Conservation (phyloP, 768 basidiomycete species). For the Russula sp. region DNA sequence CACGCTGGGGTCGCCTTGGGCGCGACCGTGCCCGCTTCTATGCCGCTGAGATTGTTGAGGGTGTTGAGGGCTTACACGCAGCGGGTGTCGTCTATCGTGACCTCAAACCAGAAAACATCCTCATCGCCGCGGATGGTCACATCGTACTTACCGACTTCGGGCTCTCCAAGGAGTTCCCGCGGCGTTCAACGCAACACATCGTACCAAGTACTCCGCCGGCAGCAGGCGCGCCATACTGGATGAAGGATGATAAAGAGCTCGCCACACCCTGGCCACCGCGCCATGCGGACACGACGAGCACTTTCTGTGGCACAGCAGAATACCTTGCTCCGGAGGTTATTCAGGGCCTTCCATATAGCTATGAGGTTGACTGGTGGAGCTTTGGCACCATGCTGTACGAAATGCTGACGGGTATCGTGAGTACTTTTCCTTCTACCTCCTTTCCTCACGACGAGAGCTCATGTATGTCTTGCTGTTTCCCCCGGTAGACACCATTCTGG, state of each 20-base stretch:
- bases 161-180: slow-evolving; percentile 84
- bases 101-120: slow-evolving; percentile 94
- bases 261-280: slow-evolving; percentile 52
- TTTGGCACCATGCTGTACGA: slow-evolving; percentile 97
- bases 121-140: slow-evolving; percentile 91
- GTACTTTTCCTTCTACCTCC: slow-evolving; percentile 31
- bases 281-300: slow-evolving; percentile 62
- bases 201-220: slow-evolving; percentile 46
- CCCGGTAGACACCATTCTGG: slow-evolving; percentile 79
- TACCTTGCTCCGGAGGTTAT: slow-evolving; percentile 97
- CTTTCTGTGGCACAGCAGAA: slow-evolving; percentile 95
- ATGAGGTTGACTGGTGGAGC: slow-evolving; percentile 98
- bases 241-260: slow-evolving; percentile 57
- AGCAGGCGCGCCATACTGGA: slow-evolving; percentile 67
- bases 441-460: slow-evolving; percentile 1
- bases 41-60: slow-evolving; percentile 95
- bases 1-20: slow-evolving; percentile 90
- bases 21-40: slow-evolving; percentile 95
- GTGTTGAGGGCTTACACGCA: slow-evolving; percentile 88
- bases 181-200: slow-evolving; percentile 31
- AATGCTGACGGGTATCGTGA: slow-evolving; percentile 92
- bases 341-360: slow-evolving; percentile 82
- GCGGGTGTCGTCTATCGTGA: slow-evolving; percentile 97
- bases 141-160: slow-evolving; percentile 98
- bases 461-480: slow-evolving; percentile 20